A percentile compares a stretch with the other conserved stretches of the same genome.
Conservation (phyloP, 768 basidiomycete genomes). For the Tricholoma hemisulphureum region DNA sequence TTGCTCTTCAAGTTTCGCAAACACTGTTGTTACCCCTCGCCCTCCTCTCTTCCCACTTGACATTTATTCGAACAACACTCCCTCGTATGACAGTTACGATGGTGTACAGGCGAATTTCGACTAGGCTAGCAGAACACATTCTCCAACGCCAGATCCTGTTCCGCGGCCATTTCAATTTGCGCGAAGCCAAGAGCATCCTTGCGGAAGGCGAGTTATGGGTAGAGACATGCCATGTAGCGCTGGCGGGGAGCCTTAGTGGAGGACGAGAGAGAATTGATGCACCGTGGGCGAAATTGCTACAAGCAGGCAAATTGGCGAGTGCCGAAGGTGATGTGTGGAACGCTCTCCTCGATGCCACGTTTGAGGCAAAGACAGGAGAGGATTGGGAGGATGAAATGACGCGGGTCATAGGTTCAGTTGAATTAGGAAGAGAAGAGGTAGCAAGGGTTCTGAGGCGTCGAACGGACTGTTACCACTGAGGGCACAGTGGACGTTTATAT, state of each 20-base stretch:
- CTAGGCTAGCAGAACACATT: constrained; percentile 73
- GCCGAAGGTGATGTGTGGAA: constrained; percentile 56
- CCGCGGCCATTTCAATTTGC: constrained; percentile 62
- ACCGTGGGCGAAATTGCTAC: constrained; percentile 74
- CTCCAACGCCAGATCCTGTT: constrained; percentile 80
- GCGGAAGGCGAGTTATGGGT: constrained; percentile 83
- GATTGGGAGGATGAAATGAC: constrained; percentile 57
- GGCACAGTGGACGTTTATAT: not conserved
- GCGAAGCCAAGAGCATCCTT: constrained; percentile 60
- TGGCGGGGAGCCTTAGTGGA: constrained; percentile 46
- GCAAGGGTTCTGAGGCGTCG: constrained; percentile 51
- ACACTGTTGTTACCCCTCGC: constrained; percentile 76
- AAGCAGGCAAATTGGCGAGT: constrained; percentile 66
- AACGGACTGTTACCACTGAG: constrained; percentile 20
- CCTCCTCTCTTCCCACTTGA: constrained; percentile 76
- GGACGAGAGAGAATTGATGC: constrained; percentile 57
- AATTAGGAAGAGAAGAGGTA: constrained; percentile 63
- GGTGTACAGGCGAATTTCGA: constrained; percentile 74
- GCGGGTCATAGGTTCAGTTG: constrained; percentile 56
- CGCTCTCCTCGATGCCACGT: constrained; percentile 45
- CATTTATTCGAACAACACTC: constrained; percentile 62
- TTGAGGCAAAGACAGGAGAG: constrained; percentile 43
- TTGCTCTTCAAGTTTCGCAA: constrained; percentile 62
- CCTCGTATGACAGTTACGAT: constrained; percentile 54
- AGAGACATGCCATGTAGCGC: constrained; percentile 66